Percentiles rank a stretch among this genome's conserved stretches.
Conservation (phyloP, 2,329 filamentous ascomycete species). For the Trichoderma lentiforme region DNA sequence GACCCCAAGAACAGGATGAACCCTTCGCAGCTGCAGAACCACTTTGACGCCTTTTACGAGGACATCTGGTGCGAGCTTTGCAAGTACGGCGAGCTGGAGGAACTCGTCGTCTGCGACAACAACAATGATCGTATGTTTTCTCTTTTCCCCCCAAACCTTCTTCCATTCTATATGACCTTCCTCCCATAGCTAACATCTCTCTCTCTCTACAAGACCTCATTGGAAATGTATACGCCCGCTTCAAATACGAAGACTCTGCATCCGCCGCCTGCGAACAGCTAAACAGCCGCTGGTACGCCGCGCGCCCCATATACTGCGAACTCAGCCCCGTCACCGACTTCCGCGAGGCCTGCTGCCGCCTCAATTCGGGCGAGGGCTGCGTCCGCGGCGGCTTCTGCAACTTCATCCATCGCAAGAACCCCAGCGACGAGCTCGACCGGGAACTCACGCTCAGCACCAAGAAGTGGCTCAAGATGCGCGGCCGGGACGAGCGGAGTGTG, state of each 20-base stretch:
- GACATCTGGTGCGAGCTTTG: slow-evolving; percentile 99
- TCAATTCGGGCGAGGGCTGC: slow-evolving; percentile 93
- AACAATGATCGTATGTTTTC: slow-evolving; percentile 83
- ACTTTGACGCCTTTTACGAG: slow-evolving; percentile 99
- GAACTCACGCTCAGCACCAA: slow-evolving; percentile 87
- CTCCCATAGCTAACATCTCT: background rate
- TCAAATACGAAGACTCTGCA: slow-evolving; percentile 98
- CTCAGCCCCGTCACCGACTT: slow-evolving; percentile 96
- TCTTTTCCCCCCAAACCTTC: background rate
- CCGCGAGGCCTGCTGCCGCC: slow-evolving; percentile 90
- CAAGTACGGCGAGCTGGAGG: slow-evolving; percentile 96
- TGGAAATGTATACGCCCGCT: slow-evolving; percentile 97
- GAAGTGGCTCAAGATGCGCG: slow-evolving; percentile 89
- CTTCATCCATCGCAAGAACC: slow-evolving; percentile 98
- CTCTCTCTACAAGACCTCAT: slow-evolving; percentile 67
- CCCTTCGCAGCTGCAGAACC: slow-evolving; percentile 90
- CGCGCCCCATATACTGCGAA: slow-evolving; percentile 96
- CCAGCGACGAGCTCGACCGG: slow-evolving; percentile 78
- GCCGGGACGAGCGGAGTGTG: slow-evolving; percentile 77
- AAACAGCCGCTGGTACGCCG: slow-evolving; percentile 95
- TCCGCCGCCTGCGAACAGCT: slow-evolving; percentile 91
- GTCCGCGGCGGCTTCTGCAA: slow-evolving; percentile 97
- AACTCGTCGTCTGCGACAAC: slow-evolving; percentile 98
- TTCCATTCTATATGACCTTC: background rate
- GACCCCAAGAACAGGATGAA: slow-evolving; percentile 98